Percentiles rank a stretch among this genome's conserved stretches.
Conservation (phyloP, 1,284 basidiomycete genomes). For the Filobasidium uniguttulatum region DNA sequence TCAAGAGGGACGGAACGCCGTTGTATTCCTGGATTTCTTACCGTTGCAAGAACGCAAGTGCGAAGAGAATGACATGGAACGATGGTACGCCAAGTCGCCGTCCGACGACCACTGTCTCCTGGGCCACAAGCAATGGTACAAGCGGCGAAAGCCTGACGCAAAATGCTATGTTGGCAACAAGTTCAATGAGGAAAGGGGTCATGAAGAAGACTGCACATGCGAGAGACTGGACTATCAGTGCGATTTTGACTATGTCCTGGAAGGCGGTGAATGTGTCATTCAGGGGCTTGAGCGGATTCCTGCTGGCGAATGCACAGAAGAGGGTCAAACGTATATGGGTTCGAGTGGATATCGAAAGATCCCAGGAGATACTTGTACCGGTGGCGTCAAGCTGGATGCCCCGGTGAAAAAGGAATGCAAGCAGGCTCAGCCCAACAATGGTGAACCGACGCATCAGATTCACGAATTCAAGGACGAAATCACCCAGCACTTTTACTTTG, state of each 20-base stretch:
- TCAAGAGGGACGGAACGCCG: conserved; percentile 51
- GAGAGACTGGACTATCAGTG: conserved; percentile 85
- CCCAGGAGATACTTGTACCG: conserved; percentile 78
- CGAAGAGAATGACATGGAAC: conserved; percentile 60
- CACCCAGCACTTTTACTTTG: conserved; percentile 59
- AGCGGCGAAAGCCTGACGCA: conserved; percentile 64
- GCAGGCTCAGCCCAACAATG: conserved; percentile 58
- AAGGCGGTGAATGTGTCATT: conserved; percentile 58
- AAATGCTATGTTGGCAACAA: conserved; percentile 88
- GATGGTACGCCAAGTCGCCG: conserved; percentile 65
- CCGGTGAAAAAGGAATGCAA: conserved; percentile 60
- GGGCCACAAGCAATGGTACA: conserved; percentile 97
- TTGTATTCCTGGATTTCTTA: conserved; percentile 75
- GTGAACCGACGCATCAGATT: conserved; percentile 53
- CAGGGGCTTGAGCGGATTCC: conserved; percentile 76
- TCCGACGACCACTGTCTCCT: conserved; percentile 70
- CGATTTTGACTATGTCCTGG: conserved; percentile 74
- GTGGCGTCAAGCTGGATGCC: conserved; percentile 53
- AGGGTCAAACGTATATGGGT: conserved; percentile 58
- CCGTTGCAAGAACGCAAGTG: conserved; percentile 58
- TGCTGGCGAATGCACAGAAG: conserved; percentile 53
- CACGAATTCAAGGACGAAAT: conserved; percentile 60
- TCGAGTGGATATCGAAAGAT: conserved; percentile 87
- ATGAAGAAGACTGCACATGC: conserved; percentile 74
- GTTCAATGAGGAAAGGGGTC: conserved; percentile 66